phyloP scores from a whole-genome alignment of 2,329 filamentous ascomycete species.

The Pezicula neosporulosa region DNA sequence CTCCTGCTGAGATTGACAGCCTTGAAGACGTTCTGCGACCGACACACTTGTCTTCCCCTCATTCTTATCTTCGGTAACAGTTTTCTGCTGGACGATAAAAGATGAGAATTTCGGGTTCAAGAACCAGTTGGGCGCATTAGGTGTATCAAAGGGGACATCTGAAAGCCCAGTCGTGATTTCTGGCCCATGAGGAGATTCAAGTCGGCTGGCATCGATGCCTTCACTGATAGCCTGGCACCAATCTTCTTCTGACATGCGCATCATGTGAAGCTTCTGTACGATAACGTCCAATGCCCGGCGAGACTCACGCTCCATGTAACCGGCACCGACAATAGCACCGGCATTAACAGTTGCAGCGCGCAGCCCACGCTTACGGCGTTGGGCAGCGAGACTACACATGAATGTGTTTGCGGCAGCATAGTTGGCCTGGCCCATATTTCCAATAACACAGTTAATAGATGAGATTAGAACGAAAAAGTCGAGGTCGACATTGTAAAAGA shows the following conservation, averaged over 20 bases:
- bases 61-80: background rate
- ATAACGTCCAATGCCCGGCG: background rate
- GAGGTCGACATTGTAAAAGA: conserved; percentile 23
- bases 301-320: conserved; percentile 27
- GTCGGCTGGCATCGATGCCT: conserved; percentile 31
- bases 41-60: background rate
- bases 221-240: conserved; percentile 38
- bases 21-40: background rate
- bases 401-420: conserved; percentile 42
- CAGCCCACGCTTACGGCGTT: conserved; percentile 35
- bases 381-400: conserved; percentile 32
- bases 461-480: conserved; percentile 35
- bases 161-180: background rate
- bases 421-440: conserved; percentile 35
- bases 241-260: conserved; percentile 29
- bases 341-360: conserved; percentile 33
- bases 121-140: background rate
- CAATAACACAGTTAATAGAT: conserved; percentile 23
- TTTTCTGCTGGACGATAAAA: background rate
- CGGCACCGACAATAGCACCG: conserved; percentile 35
- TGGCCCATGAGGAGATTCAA: conserved; percentile 8
- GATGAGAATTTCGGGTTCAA: background rate
- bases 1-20: background rate
- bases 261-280: background rate
- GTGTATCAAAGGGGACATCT: background rate